Base-by-base conservation (phyloP, 1,284 basidiomycete species). In the Ustilago trichophora region DNA sequence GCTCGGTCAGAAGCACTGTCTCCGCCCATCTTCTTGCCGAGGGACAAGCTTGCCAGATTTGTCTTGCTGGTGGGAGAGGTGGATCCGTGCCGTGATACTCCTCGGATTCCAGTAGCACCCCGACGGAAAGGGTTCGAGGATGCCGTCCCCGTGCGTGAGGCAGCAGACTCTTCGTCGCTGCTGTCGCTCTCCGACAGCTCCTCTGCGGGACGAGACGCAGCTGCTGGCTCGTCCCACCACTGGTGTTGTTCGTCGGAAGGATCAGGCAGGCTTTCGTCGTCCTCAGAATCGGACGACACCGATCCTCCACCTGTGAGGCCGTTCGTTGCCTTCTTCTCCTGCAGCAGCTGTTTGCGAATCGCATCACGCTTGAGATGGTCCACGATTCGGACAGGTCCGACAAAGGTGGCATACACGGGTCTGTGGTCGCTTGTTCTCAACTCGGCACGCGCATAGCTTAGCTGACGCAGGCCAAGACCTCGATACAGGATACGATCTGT, bases 381-480 rank as follows among this genome's bases (percentile, higher is more conserved):
- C 32, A 98, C 85, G 22, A 90, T 86, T 40, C 90, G 86, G 24
- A 95, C 87, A 45, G 89, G 87, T 0, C 88, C 88, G 44, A 87
- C 85, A 82, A 97, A 93, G 6, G 91, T 83, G 2, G 89, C 92
- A 74, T 91, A 95, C 1, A 98, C 94, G 75, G 96, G 96, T 72
- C 91, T 88, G 81, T 99, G 96, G 83, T 99, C 96, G 10, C 93
- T 97, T 2, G 90, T 88, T 76, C 85, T 86, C 60, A 98, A 83
- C 71, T 95, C 91, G 16, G 92, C 90, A 53, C 92, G 80, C 25
- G 78, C 60, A 64, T 87, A 87, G 80, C 60, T 51, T 16, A 58
- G 76, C 72, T 82, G 74, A 21, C 49, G 49, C 24, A 69, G 40
- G 6, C 52, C 57, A 19, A 57, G 71, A 29, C 78, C 50, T 8